Base-by-base conservation (phyloP, 306 rosid species). In the Neltuma alba region DNA sequence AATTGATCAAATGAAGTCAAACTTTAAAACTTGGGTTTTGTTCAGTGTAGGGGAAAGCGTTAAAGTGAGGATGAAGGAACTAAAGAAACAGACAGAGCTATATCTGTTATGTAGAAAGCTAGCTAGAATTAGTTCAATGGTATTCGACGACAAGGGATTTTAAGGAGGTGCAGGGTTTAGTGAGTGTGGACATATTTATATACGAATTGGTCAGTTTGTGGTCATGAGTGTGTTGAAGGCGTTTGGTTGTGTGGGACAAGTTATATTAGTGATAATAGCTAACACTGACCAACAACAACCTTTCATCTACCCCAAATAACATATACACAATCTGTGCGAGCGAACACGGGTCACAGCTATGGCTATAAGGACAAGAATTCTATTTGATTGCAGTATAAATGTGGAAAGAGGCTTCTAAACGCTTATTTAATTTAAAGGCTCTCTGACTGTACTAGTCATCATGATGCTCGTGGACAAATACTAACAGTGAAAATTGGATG, bases 241-340 rank as follows among this genome's bases (percentile, higher is more conserved):
- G 65, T 72, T 75, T 85, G 77, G 80, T 72, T 79, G 61, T 54
- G 86, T 76, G 84, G 88, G 80, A 38, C 84, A 77, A 48, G 34
- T 81, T 62, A 41, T 82, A 70, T 72, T 72, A 57, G 69, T 18
- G 34, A 18, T 79, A 79, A 85, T 82, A 86, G 84, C 84, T 37
- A 79, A 83, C 85, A 83, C 81, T 83, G 84, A 89, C 93, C 75
- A 80, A 84, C 87, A 81, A 27, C 83, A 81, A 82, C 84, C 77
- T 81, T 82, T 70, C 78, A 78, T 60, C 54, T 66, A 69, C 67
- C 63, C 62, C 52, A 28, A 72, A 62, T 2, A 40, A 33, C 11
- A 30, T 3, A 55, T n/a, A 62, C 42, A 54, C 62, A 61, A 41
- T 30, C 12, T 69, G 23, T 62, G 66, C 28, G 66, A 14, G 65